Conservation (phyloP, 441 rosid species). For the Aleurites moluccanus region DNA sequence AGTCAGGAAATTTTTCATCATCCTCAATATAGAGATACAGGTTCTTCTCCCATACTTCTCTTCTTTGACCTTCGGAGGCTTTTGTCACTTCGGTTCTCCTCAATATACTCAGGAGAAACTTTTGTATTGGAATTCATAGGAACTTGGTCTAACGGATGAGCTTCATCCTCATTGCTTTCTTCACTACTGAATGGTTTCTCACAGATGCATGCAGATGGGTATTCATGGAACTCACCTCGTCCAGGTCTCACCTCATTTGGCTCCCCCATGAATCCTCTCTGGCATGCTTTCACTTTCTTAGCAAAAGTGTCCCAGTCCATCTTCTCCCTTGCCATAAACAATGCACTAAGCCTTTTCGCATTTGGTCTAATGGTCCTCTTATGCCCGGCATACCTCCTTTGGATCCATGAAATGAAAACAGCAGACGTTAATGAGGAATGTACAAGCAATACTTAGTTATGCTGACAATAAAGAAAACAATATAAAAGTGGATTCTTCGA, state of each 20-base stretch:
- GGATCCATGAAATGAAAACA: slow-evolving; percentile 12
- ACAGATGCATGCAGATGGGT: slow-evolving; percentile 81
- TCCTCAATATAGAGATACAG: slow-evolving; percentile 29
- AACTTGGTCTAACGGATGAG: slow-evolving; percentile 16
- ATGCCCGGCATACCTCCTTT: slow-evolving; percentile 94
- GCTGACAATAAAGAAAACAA: background rate
- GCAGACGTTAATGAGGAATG: slow-evolving; percentile 9
- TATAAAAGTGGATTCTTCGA: background rate
- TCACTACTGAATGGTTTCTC: slow-evolving; percentile 51
- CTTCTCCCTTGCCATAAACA: slow-evolving; percentile 60
- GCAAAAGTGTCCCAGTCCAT: slow-evolving; percentile 86
- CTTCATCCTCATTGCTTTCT: slow-evolving; percentile 27
- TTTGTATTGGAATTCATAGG: slow-evolving; percentile 6
- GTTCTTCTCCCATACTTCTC: slow-evolving; percentile 28
- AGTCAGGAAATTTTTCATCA: slow-evolving; percentile 43
- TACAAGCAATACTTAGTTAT: background rate
- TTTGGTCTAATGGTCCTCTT: slow-evolving; percentile 95
- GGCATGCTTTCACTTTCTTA: slow-evolving; percentile 72
- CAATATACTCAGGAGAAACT: background rate
- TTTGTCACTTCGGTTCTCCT: slow-evolving; percentile 25
- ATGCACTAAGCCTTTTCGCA: slow-evolving; percentile 77
- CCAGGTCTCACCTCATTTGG: slow-evolving; percentile 90
- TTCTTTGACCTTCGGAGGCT: slow-evolving; percentile 17
- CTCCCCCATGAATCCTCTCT: slow-evolving; percentile 98
- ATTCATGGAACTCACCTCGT: slow-evolving; percentile 88